Evolutionary conservation across 1,284 basidiomycete species (phyloP), one percentile per base, ranked within the genome.

Genomic region (Pseudozyma sp.): DNA sequence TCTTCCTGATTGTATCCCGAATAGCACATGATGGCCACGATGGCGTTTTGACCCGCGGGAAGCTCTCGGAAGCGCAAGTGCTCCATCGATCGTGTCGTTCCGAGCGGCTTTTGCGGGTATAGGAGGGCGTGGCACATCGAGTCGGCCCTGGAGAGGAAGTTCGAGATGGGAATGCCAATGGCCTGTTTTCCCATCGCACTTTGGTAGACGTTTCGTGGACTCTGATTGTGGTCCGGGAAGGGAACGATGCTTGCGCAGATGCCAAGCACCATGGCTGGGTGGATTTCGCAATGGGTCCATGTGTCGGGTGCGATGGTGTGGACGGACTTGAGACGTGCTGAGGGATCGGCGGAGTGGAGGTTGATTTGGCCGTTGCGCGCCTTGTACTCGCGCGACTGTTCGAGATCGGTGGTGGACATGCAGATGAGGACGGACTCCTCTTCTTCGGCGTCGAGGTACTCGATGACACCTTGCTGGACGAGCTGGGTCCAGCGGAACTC

Each of bases 1-100:
- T 99, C 97, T 90, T 99, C 97, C 86, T 99, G 97, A 86, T 99
- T 99, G 87, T 99, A 99, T 35, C 96, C 96, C 78, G 94, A 97
- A 86, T 99, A 99, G 83, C 95, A 98, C 54, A 99, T 88, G 84
- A 99, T 99, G 5, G 97, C 96, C 49, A 99, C 95, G 72, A 98
- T 94, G 48, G 95, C 94, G 84, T 99, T 99, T 86, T 97, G 94
- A 17, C 96, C 97, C 13, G 96, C 96, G 34, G 96, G 96, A 47
- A 99, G 88, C 84, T 99, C 95, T 79, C 94, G 90, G 90, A 99
- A 99, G 81, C 93, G 93, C 70, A 99, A 89, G 82, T 97, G 97
- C 86, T 98, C 94, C 96, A 99, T 98, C 17, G 95, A 96, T 52
- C 94, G 92, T 4, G 97, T 99, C 5, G 96, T 98, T 0, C 96